Evolutionary conservation across 2,329 filamentous ascomycete species (phyloP).

Genomic region (Shiraia sp.): DNA sequence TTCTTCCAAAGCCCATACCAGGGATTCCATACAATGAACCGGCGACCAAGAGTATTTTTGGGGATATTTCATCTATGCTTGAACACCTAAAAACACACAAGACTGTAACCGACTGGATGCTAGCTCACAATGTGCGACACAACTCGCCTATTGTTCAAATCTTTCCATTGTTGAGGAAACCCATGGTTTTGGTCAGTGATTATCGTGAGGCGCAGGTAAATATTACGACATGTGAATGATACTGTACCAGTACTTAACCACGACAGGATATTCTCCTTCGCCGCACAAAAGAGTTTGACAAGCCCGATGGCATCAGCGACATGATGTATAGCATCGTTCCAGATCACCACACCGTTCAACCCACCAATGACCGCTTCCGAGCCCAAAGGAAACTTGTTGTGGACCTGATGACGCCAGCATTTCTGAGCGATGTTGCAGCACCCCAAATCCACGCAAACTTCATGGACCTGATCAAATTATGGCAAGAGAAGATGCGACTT

Average conservation of each 20-base stretch:
- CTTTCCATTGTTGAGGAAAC: conserved; percentile 52
- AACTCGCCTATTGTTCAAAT: conserved; percentile 45
- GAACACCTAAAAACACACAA: conserved; percentile 37
- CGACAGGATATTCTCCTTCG: conserved; percentile 41
- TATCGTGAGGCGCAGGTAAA: conserved; percentile 49
- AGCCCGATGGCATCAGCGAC: conserved; percentile 35
- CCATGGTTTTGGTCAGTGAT: conserved; percentile 52
- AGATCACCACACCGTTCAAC: conserved; percentile 39
- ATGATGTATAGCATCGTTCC: conserved; percentile 42
- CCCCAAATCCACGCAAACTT: conserved; percentile 41
- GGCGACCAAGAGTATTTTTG: conserved; percentile 44
- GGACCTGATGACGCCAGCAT: conserved; percentile 46
- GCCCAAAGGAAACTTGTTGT: conserved; percentile 42
- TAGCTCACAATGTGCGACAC: conserved; percentile 3
- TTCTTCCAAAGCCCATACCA: conserved; percentile 50
- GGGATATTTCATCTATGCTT: conserved; percentile 45
- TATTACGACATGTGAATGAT: too few species aligned
- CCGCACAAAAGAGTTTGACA: conserved; percentile 53
- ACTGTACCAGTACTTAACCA: background rate
- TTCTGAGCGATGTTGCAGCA: conserved; percentile 40
- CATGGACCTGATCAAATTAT: conserved; percentile 39
- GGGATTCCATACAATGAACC: conserved; percentile 52
- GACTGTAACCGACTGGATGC: conserved; percentile 7
- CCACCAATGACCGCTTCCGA: conserved; percentile 37
- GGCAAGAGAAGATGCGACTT: conserved; percentile 36